Conservation (phyloP, 371 early-diverging fungal species). For the Apophysomyces sp. region DNA sequence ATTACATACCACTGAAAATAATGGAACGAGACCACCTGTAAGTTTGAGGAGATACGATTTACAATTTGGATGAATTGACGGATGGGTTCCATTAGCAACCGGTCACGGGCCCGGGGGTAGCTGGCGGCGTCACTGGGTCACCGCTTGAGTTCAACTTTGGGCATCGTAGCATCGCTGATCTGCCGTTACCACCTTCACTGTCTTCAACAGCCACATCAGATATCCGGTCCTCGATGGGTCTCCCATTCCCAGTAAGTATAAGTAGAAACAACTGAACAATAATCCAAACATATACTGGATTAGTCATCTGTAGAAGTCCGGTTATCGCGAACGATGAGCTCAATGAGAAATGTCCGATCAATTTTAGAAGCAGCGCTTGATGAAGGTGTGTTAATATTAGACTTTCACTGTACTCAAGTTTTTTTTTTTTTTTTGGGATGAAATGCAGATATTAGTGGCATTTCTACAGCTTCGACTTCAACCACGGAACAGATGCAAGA, state of each 20-base stretch:
- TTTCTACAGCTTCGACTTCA: slow-evolving; percentile 17
- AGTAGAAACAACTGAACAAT: not conserved
- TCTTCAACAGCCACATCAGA: not conserved
- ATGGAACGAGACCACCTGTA: not conserved
- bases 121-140: not conserved
- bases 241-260: slow-evolving; percentile 36
- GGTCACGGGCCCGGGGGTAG: not conserved
- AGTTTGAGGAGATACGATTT: not conserved
- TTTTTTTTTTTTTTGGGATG: not conserved
- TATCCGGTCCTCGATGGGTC: slow-evolving; percentile 6
- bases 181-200: not conserved
- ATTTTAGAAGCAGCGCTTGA: slow-evolving; percentile 33
- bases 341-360: slow-evolving; percentile 43
- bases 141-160: not conserved
- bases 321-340: slow-evolving; percentile 40
- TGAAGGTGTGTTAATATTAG: slow-evolving; percentile 16
- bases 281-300: not conserved
- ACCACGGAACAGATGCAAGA: slow-evolving; percentile 34
- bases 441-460: not conserved
- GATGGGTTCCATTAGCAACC: not conserved
- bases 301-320: slow-evolving; percentile 48
- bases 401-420: not conserved
- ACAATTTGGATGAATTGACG: not conserved
- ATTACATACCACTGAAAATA: not conserved
- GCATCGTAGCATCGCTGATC: not conserved